Percentiles rank a stretch among this genome's conserved stretches.
phyloP scores from a whole-genome alignment of 805 yeast species.

The Saccharomyces eubayanus region DNA sequence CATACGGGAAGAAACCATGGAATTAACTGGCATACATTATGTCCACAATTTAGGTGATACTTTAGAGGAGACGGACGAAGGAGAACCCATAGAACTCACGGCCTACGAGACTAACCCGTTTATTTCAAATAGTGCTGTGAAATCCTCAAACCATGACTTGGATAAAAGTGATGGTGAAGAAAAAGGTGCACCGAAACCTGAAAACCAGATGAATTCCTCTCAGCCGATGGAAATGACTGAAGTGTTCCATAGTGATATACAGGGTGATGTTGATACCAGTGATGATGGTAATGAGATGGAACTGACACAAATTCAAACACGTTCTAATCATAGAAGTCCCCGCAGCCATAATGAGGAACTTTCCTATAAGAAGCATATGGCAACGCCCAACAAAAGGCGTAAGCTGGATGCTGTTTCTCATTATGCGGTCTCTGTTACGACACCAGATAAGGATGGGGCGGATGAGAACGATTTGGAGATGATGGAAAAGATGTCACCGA shows the following conservation, averaged over 20 bases:
- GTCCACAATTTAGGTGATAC: neutral
- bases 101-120: neutral
- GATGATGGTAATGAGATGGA: conserved; percentile 1
- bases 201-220: neutral
- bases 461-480: conserved; percentile 14
- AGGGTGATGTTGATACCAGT: neutral
- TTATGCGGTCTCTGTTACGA: neutral
- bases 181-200: neutral
- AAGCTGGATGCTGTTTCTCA: neutral
- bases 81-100: conserved; percentile 1
- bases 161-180: neutral
- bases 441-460: conserved; percentile 1
- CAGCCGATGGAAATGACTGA: conserved; percentile 9
- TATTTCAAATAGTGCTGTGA: neutral
- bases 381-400: neutral
- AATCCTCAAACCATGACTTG: neutral
- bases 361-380: neutral
- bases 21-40: conserved; percentile 9
- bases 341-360: neutral
- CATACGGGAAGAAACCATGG: conserved; percentile 9
- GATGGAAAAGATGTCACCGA: conserved; percentile 27
- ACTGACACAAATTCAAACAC: neutral
- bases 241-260: neutral
- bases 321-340: neutral
- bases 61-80: neutral